These are phyloP conservation scores for Solanum rostratum DNA, from an alignment of 257 asterid species.

Conservation along the genomic window DNA sequence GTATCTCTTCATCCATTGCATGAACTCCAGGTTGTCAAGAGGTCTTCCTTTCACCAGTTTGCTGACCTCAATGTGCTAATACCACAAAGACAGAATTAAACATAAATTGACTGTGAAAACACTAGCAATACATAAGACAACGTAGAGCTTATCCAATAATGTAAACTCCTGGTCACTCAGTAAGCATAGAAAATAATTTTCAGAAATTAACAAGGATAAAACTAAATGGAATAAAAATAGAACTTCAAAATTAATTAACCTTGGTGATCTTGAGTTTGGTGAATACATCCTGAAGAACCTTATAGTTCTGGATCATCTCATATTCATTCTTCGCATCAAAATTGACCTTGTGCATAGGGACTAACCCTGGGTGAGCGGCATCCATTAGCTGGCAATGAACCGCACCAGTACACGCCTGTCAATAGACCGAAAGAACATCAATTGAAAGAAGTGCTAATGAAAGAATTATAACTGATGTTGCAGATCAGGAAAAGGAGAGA, in stretches of 20 bases:
- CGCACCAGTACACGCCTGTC: conserved; percentile 78
- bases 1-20: conserved; percentile 96
- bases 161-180: neutral
- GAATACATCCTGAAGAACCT: conserved; percentile 87
- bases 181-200: neutral
- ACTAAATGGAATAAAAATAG: neutral
- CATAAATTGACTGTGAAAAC: neutral
- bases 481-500: neutral
- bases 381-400: conserved; percentile 95
- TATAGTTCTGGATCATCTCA: conserved; percentile 87
- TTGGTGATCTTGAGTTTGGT: conserved; percentile 73
- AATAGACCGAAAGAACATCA: neutral
- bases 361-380: conserved; percentile 70
- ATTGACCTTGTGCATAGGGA: conserved; percentile 91
- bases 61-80: conserved; percentile 79
- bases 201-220: neutral
- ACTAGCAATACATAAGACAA: neutral
- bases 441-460: neutral
- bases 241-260: conserved; percentile 18
- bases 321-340: conserved; percentile 81
- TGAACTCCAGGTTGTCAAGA: conserved; percentile 78
- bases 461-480: neutral
- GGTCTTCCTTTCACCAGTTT: conserved; percentile 84
- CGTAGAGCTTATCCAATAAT: neutral
- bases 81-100: neutral